Evolutionary conservation across 805 yeast genomes (phyloP).

Genomic region (Huiozyma naganishii): DNA sequence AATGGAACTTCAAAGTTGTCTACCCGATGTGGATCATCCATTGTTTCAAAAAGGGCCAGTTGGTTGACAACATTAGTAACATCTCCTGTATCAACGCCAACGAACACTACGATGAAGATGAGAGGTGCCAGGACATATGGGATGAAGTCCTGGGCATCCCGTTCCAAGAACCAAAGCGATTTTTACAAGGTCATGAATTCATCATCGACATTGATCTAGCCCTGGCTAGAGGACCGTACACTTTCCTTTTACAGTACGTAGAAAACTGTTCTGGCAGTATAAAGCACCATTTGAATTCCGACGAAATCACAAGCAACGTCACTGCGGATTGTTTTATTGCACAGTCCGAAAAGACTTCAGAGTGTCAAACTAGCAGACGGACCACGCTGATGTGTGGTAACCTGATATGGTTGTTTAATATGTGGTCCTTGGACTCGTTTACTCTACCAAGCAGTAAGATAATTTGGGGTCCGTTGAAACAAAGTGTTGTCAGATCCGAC

Average conservation of each 20-base stretch:
- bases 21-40: slow-evolving; percentile 74
- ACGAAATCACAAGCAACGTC: slow-evolving; percentile 10
- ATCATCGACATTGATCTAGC: slow-evolving; percentile 46
- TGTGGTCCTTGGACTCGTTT: slow-evolving; percentile 48
- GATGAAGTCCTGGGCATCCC: slow-evolving; percentile 4
- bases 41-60: slow-evolving; percentile 44
- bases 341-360: slow-evolving; percentile 46
- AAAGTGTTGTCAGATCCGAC: slow-evolving; percentile 39
- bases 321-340: slow-evolving; percentile 48
- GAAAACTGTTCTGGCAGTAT: slow-evolving; percentile 45
- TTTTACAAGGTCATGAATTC: slow-evolving; percentile 37
- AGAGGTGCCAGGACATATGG: slow-evolving; percentile 10
- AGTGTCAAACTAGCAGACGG: slow-evolving; percentile 38
- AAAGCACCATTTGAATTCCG: slow-evolving; percentile 13
- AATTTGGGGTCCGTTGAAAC: slow-evolving; percentile 57
- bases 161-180: slow-evolving; percentile 8
- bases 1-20: slow-evolving; percentile 38
- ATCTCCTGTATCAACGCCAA: slow-evolving; percentile 14
- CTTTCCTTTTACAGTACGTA: slow-evolving; percentile 36
- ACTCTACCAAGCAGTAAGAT: slow-evolving; percentile 43
- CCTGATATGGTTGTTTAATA: slow-evolving; percentile 63
- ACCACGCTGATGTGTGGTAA: slow-evolving; percentile 43
- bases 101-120: slow-evolving; percentile 3
- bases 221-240: slow-evolving; percentile 34
- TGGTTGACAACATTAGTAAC: slow-evolving; percentile 35